Conservation (phyloP, 2,329 filamentous ascomycete genomes). For the Penicillium occitanis region DNA sequence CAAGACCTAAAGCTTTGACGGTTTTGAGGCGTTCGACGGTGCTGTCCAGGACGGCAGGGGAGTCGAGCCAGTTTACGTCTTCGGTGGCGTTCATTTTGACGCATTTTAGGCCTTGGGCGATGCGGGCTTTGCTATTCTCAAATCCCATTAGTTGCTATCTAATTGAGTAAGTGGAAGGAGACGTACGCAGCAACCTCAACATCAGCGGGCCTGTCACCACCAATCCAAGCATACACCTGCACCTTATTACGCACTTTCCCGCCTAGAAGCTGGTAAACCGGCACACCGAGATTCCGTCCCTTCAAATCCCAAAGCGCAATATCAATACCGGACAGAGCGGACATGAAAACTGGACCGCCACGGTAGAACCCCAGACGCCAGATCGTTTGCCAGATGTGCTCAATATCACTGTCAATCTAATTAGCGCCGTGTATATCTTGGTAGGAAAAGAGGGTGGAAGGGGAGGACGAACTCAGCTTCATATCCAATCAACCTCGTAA, state of each 20-base stretch:
- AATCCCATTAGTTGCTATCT: neutral
- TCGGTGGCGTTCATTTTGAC: slow-evolving; percentile 80
- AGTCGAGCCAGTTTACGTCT: slow-evolving; percentile 74
- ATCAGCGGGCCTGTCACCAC: slow-evolving; percentile 68
- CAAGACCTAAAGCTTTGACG: slow-evolving; percentile 68
- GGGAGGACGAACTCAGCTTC: slow-evolving; percentile 63
- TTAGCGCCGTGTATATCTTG: neutral
- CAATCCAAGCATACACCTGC: slow-evolving; percentile 76
- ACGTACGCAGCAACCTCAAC: slow-evolving; percentile 53
- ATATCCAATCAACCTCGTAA: slow-evolving; percentile 60
- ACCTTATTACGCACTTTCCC: slow-evolving; percentile 69
- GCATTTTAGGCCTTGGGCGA: slow-evolving; percentile 43
- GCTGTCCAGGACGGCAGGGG: slow-evolving; percentile 61
- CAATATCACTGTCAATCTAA: slow-evolving; percentile 62
- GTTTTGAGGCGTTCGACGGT: slow-evolving; percentile 66
- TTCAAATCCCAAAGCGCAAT: slow-evolving; percentile 81
- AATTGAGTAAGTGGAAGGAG: too few species aligned
- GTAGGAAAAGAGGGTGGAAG: neutral
- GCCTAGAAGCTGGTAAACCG: slow-evolving; percentile 71
- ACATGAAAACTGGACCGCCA: slow-evolving; percentile 78
- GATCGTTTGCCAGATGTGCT: slow-evolving; percentile 75
- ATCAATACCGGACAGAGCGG: slow-evolving; percentile 72
- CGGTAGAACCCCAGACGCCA: slow-evolving; percentile 74
- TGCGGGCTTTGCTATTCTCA: slow-evolving; percentile 47
- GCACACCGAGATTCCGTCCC: slow-evolving; percentile 62